Base-by-base conservation (phyloP, 768 basidiomycete species). In the Psilocybe azurescens region DNA sequence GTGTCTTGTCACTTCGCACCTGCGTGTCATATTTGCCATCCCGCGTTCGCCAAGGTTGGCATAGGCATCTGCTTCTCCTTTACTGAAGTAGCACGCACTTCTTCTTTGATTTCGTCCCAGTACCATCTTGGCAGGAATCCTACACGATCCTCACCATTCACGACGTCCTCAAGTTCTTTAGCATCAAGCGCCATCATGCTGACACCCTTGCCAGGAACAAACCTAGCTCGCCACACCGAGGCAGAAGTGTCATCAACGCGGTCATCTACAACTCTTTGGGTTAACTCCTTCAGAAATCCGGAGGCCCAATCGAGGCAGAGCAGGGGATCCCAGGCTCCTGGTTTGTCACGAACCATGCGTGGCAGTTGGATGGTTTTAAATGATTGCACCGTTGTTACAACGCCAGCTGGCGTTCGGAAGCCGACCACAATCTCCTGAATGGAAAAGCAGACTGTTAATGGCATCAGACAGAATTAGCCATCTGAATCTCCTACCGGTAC, bases 311-410 rank as follows among this genome's bases (percentile, higher is more conserved):
- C 81, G 9, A 96, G 78, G 71, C 90, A 93, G 58, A 87, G 70
- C 11, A 81, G 74, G 2, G 94, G 89, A 67, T 95, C 86, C 94
- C 94, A 96, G 30, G 84, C 86, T 38, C 80, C 83, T 7, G 88
- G 81, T 70, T 89, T 93, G 8, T 86, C 90, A 54, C 90, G 88
- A 18, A 94, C 87, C 54, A 89, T 72, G 32, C 91, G 86, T 54
- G 94, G 94, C 49, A 96, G 79, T 62, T 93, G 81, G 54, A 91
- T 82, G 14, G 94, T 96, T 67, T 88, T 83, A 76, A 94, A 94
- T 10, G 83, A 76, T 72, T 92, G 91, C 6, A 85, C 80, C 3
- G 86, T 86, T 13, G 81, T 81, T 16, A 94, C 71, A 36, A 86
- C 77, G 24, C 94, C 94, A n/a, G 83, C 75, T 14, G 88, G 88